These are phyloP conservation scores for Zizania palustris DNA, from an alignment of 202 grass and related monocot genomes.

Conservation along the genomic window DNA sequence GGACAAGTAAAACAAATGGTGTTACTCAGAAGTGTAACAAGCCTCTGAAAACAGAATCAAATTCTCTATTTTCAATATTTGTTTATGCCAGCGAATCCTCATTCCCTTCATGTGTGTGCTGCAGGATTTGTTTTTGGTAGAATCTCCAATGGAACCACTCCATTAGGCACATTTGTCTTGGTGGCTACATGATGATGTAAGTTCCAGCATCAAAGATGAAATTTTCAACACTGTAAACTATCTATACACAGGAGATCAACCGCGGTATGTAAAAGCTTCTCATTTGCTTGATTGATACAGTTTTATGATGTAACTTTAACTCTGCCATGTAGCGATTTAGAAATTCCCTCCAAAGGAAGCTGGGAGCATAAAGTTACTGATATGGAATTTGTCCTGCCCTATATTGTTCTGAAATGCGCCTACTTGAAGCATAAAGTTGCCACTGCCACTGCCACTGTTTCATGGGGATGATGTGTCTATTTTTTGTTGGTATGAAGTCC, in stretches of 20 bases:
- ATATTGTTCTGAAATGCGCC: conserved; percentile 41
- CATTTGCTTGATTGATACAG: conserved; percentile 28
- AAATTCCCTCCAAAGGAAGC: conserved; percentile 38
- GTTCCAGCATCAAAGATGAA: not conserved
- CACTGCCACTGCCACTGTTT: conserved; percentile 46
- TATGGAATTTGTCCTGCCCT: conserved; percentile 50
- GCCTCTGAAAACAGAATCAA: conserved; percentile 40
- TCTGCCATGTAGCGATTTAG: conserved; percentile 34
- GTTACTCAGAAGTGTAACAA: conserved; percentile 40
- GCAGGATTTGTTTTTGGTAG: conserved; percentile 41
- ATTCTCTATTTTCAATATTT: conserved; percentile 1
- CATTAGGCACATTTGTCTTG: conserved; percentile 26
- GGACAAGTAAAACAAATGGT: conserved; percentile 45
- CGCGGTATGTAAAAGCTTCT: conserved; percentile 34
- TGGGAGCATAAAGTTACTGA: conserved; percentile 38
- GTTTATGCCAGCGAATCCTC: conserved; percentile 29
- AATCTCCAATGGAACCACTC: conserved; percentile 29
- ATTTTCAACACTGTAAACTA: conserved; percentile 28
- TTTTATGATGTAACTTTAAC: conserved; percentile 46
- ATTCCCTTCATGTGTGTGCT: conserved; percentile 36
- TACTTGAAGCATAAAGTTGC: conserved; percentile 45
- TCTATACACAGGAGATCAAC: not conserved
- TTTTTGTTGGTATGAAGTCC: conserved; percentile 52
- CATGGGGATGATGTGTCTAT: conserved; percentile 45
- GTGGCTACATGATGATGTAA: conserved; percentile 37